These are phyloP conservation scores for Amanita bisporigera DNA, from an alignment of 1,284 basidiomycete species.

Conservation along the genomic window DNA sequence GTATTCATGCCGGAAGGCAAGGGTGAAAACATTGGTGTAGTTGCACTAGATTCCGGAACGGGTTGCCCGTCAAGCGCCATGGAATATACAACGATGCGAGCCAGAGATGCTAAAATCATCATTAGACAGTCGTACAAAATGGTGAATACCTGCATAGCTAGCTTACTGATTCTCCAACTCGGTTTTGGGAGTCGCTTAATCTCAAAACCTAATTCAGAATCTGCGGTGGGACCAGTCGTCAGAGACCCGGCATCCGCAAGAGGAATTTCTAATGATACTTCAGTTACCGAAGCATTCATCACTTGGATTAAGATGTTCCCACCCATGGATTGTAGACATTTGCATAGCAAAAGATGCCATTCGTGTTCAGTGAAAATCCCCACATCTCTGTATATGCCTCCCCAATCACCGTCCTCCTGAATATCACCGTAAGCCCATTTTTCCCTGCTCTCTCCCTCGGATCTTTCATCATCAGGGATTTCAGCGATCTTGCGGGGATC, in stretches of 20 bases:
- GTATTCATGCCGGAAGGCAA: constrained; percentile 64
- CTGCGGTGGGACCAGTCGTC: constrained; percentile 72
- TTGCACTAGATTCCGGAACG: constrained; percentile 56
- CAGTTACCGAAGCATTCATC: constrained; percentile 14
- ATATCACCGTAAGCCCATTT: constrained; percentile 57
- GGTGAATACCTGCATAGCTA: not conserved
- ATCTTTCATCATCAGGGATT: constrained; percentile 74
- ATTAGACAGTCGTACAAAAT: not conserved
- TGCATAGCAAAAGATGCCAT: constrained; percentile 90
- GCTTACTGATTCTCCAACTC: constrained; percentile 70
- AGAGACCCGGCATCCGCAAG: constrained; percentile 73
- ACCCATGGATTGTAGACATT: constrained; percentile 89
- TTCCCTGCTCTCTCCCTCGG: constrained; percentile 66
- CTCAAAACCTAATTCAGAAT: constrained; percentile 70
- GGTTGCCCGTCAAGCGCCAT: constrained; percentile 80
- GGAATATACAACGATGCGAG: constrained; percentile 89
- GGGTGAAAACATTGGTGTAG: constrained; percentile 70
- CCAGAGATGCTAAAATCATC: constrained; percentile 72
- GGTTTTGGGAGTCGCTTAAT: constrained; percentile 68
- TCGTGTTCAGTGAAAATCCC: constrained; percentile 89
- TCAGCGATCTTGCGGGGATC: constrained; percentile 67
- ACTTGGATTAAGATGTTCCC: constrained; percentile 39
- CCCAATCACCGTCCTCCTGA: constrained; percentile 56
- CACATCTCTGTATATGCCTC: constrained; percentile 78
- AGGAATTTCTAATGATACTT: constrained; percentile 59